These are phyloP conservation scores for Hypoxylon subgilvum DNA, from an alignment of 495 filamentous ascomycete species.

Conservation along the genomic window DNA sequence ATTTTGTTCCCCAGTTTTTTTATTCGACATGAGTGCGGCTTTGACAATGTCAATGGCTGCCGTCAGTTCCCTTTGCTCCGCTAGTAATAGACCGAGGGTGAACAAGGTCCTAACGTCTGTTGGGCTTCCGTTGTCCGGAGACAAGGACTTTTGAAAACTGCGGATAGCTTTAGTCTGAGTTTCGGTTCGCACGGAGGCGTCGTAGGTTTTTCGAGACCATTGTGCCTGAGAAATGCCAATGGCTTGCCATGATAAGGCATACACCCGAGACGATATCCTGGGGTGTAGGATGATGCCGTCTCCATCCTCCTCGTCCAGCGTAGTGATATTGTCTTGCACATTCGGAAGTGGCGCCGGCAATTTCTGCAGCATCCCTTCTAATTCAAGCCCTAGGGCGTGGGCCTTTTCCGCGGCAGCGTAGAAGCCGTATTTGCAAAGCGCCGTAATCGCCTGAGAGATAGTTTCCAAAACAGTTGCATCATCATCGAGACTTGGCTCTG, in stretches of 20 bases:
- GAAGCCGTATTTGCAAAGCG: conserved; percentile 82
- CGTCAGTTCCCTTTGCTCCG: conserved; percentile 77
- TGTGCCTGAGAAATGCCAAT: conserved; percentile 82
- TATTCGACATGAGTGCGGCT: conserved; percentile 57
- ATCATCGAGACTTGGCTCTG: conserved; percentile 74
- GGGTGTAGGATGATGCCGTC: conserved; percentile 47
- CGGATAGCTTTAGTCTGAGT: conserved; percentile 75
- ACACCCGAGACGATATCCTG: conserved; percentile 55
- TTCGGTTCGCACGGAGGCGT: conserved; percentile 69
- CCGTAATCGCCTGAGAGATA: conserved; percentile 73
- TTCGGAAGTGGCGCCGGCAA: conserved; percentile 34
- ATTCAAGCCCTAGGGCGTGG: conserved; percentile 64
- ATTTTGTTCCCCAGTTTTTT: conserved; percentile 43
- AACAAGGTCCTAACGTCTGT: conserved; percentile 75
- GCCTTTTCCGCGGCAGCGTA: conserved; percentile 78
- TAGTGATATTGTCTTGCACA: conserved; percentile 29
- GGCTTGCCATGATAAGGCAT: conserved; percentile 76
- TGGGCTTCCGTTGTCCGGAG: conserved; percentile 65
- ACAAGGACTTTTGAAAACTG: conserved; percentile 73
- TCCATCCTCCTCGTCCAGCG: conserved; percentile 41
- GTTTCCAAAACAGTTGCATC: conserved; percentile 77
- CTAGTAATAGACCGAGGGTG: conserved; percentile 76
- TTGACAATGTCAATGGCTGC: conserved; percentile 78
- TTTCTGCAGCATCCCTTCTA: conserved; percentile 66
- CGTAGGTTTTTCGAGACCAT: conserved; percentile 81